phyloP scores from a whole-genome alignment of 176 grass and related monocot genomes.

The Oropetium thomaeum region DNA sequence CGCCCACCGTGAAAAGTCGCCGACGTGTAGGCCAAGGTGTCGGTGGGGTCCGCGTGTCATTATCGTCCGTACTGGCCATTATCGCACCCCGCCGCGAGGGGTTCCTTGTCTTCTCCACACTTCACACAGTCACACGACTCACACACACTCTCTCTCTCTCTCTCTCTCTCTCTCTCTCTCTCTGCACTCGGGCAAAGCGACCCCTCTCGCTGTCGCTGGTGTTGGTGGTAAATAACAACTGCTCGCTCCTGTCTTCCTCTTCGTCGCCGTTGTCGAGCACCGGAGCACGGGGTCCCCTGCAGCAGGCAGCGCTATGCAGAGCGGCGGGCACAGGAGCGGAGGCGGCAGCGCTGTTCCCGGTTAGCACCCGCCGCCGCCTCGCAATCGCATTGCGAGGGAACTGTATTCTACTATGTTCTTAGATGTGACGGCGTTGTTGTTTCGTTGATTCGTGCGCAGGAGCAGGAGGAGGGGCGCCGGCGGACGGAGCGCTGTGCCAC shows the following conservation, averaged over 20 bases:
- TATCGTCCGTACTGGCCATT: not conserved
- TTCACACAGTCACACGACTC: too few relatives aligned
- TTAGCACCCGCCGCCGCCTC: not conserved
- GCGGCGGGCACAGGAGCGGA: not conserved
- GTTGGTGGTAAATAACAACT: not conserved
- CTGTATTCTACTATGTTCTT: not conserved
- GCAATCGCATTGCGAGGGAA: not conserved
- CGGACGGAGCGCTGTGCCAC: conserved; percentile 35
- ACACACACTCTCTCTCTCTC: too few relatives aligned
- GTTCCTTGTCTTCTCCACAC: not conserved
- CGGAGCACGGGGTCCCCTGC: too few relatives aligned
- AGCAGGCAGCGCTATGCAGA: conserved; percentile 26
- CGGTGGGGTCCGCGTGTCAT: not conserved
- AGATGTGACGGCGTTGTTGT: too few relatives aligned
- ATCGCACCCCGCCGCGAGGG: not conserved
- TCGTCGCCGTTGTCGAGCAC: conserved; percentile 25
- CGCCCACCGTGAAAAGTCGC: not conserved
- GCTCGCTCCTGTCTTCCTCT: not conserved
- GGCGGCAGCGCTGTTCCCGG: not conserved
- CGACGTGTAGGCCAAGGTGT: not conserved
- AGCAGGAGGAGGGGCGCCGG: conserved; percentile 25
- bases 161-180: not conserved
- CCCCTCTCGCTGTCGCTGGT: not conserved
- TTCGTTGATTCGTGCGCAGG: not conserved
- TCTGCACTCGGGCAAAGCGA: not conserved